Percentiles rank a stretch among this genome's conserved stretches.
These are phyloP conservation scores for Coemansia sp. DNA, from an alignment of 192 early-diverging fungal species.

Conservation along the genomic window DNA sequence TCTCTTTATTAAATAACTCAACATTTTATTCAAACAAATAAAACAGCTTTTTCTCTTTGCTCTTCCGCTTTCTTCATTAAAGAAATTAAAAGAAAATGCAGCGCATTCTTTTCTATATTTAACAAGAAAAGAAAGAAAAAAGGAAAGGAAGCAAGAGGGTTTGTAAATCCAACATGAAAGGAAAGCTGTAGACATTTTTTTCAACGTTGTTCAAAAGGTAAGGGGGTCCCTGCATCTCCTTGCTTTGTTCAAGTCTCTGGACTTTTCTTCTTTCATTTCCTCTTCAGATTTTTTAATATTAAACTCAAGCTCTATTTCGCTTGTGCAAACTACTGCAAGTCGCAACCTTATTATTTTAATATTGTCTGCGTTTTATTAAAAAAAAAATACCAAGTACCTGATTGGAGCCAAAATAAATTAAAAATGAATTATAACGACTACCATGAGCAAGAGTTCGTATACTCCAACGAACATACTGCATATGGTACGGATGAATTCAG, in stretches of 20 bases:
- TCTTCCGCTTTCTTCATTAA: not conserved
- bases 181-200: not conserved
- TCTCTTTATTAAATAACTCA: conserved; percentile 5
- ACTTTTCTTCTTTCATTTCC: conserved; percentile 3
- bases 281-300: conserved; percentile 8
- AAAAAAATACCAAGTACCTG: too few species aligned
- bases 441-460: not conserved
- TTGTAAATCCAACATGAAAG: not conserved
- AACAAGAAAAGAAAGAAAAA: conserved; percentile 5
- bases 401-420: too few species aligned
- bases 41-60: too few species aligned
- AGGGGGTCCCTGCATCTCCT: not conserved
- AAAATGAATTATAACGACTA: not conserved
- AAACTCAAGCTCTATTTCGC: not conserved
- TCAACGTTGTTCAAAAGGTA: not conserved
- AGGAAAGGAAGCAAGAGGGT: not conserved
- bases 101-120: conserved; percentile 6
- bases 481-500: not conserved
- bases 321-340: too few species aligned
- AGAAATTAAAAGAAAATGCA: not conserved
- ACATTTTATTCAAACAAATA: not conserved
- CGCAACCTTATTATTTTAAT: too few species aligned
- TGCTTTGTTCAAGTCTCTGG: conserved; percentile 14
- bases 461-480: not conserved
- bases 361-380: too few species aligned